Evolutionary conservation across 1,284 basidiomycete species (phyloP).

Genomic region (Golubevia pallescens): DNA sequence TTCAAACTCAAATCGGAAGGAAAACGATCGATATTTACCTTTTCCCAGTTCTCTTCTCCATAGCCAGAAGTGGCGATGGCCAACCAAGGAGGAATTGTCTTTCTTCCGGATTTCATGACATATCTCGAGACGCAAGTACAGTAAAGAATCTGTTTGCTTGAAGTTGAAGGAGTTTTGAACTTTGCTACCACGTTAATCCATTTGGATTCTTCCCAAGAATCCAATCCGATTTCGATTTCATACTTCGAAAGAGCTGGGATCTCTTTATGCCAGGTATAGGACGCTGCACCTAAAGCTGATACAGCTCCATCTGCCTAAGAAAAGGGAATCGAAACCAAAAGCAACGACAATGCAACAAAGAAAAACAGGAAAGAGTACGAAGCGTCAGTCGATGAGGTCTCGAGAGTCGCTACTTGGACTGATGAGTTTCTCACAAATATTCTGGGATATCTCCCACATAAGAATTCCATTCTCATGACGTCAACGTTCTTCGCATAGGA

Average conservation of each 20-base stretch:
- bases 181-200: constrained; percentile 19
- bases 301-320: constrained; percentile 18
- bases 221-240: constrained; percentile 25
- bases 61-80: constrained; percentile 42
- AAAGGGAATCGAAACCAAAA: too few species aligned
- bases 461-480: constrained; percentile 24
- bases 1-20: too few species aligned
- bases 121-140: constrained; percentile 40
- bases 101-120: constrained; percentile 33
- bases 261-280: constrained; percentile 37
- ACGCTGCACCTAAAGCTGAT: constrained; percentile 27
- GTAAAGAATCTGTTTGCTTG: constrained; percentile 19
- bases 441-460: constrained; percentile 6
- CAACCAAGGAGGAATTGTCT: constrained; percentile 51
- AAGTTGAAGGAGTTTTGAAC: background rate
- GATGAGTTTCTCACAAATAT: too few species aligned
- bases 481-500: constrained; percentile 37
- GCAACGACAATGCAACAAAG: too few species aligned
- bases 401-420: too few species aligned
- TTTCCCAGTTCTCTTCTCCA: constrained; percentile 41
- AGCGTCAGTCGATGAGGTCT: too few species aligned
- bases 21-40: constrained; percentile 6
- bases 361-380: too few species aligned
- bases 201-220: constrained; percentile 42
- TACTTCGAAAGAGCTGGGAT: constrained; percentile 34